Evolutionary conservation across 1,284 basidiomycete genomes (phyloP), one percentile per base, ranked within the genome.

Genomic region (Phellopilus nigrolimitatus): DNA sequence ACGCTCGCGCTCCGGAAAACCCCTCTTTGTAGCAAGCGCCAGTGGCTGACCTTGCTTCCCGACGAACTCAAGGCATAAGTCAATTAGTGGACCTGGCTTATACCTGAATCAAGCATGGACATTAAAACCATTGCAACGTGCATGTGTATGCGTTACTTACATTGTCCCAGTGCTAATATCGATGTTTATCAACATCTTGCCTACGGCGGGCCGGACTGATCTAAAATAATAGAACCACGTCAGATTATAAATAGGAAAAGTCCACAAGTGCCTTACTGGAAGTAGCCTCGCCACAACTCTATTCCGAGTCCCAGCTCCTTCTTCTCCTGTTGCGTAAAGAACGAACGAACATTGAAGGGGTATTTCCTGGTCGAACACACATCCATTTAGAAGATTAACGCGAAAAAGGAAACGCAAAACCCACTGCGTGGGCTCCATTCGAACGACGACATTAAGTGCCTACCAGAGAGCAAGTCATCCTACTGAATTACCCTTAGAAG

Each of bases 151-250:
- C n/a, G 17, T 8, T 22, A 47, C 56, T 46, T 47, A 60, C 84
- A 90, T 88, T 0, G 79, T 75, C 0, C 80, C 86, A 0, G 88
- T 88, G 1, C 80, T 80, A 51, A 88, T 86, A 57, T 90, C 88
- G 55, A 90, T 75, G 57, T 90, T 90, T 61, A 90, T 78, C 37
- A 88, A 66, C 70, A 88, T 79, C 13, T 71, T 72, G 1, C 78
- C 77, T 17, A 80, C 74, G 0, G 77, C 83, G 7, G 87, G 87
- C 10, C 87, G 73, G 22, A 88, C 77, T 0, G 83, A 62, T 37
- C 62, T 63, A 30, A 22, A n/a, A 7, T 7, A 7, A 15, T 15
- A 13, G 31, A 17, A n/a, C 33, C 24, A 52, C 28, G 19, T 41
- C 28, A 30, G 13, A 27, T 37, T 34, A 41, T 31, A 22, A 17